Evolutionary conservation across 2,329 filamentous ascomycete genomes (phyloP), one percentile per base, ranked within the genome.

Genomic region (Sphaerostilbella broomeana): DNA sequence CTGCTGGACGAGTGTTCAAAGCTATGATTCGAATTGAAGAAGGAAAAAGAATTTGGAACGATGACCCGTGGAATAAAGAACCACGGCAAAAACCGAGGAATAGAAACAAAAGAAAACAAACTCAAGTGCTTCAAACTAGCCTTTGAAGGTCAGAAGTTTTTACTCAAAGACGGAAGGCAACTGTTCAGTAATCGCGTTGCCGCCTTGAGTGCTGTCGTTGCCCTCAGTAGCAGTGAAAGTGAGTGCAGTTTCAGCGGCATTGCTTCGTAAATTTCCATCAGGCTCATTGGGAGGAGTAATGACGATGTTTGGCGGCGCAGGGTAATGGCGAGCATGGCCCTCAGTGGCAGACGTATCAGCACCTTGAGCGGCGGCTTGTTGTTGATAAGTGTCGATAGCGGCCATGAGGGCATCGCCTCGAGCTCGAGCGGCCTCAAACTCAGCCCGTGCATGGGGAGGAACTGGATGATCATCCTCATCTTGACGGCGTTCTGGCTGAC

Each of bases 371-470:
- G 3, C 5, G 20, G n/a, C 17, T n/a, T n/a, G 30, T 8, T 19
- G 11, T 18, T 20, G 26, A 29, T 20, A 19, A 12, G 27, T 13
- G 5, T 30, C 27, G 16, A 30, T 21, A 6, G 37, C 29, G 11
- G 25, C 16, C 20, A 26, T 10, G 11, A 34, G 8, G 16, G 37
- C 37, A 7, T 26, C 15, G 15, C 37, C 37, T 33, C 29, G 20
- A 4, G 39, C 39, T 20, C 39, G 39, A 9, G 33, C 26, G 4
- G 32, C 39, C 15, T 31, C 32, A 19, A 41, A 41, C 8, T 41
- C 25, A 11, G 25, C 18, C 4, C 32, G 20, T 12, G 27, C 16
- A n/a, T 31, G 39, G 2, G 12, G 15, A 18, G 37, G 29, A 18
- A 19, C 19, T 6, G 31, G 18, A 10, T 15, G 18, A 6, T 30